A percentile compares a stretch with the other conserved stretches of the same genome.
Evolutionary conservation across 768 basidiomycete species (phyloP).

Genomic region (Xerocomellus intermedius): DNA sequence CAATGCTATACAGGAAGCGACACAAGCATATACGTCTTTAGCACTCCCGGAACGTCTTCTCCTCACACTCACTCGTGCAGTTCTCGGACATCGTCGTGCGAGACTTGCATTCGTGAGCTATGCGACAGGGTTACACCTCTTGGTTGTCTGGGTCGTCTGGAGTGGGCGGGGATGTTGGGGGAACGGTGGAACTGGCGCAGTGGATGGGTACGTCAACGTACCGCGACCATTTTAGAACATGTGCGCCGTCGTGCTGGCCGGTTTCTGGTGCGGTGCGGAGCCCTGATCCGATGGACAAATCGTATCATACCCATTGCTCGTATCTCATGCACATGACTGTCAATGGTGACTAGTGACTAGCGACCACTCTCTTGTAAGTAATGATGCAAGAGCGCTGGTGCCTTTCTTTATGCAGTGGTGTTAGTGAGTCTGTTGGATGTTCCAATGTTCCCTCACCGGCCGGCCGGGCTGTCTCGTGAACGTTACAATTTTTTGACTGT

Average conservation of each 20-base stretch:
- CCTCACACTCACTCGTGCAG: slow-evolving; percentile 77
- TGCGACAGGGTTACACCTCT: slow-evolving; percentile 73
- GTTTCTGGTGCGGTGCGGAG: background rate
- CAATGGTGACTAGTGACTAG: too few relatives aligned
- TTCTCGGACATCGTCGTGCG: slow-evolving; percentile 88
- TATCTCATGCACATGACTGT: background rate
- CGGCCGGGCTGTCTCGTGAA: too few relatives aligned
- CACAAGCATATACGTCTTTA: slow-evolving; percentile 86
- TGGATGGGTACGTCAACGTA: slow-evolving; percentile 7
- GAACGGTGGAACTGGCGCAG: slow-evolving; percentile 35
- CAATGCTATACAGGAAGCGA: slow-evolving; percentile 70
- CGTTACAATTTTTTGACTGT: too few relatives aligned
- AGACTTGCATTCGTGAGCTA: slow-evolving; percentile 88
- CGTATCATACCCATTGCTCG: background rate
- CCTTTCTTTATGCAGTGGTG: too few relatives aligned
- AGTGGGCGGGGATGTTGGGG: slow-evolving; percentile 62
- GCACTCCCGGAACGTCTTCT: slow-evolving; percentile 91
- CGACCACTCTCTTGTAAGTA: too few relatives aligned
- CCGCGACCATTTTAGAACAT: slow-evolving; percentile 17
- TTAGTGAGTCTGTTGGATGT: too few relatives aligned
- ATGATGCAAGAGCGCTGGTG: too few relatives aligned
- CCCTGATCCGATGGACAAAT: too few relatives aligned
- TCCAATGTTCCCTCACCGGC: too few relatives aligned
- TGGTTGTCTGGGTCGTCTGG: slow-evolving; percentile 70
- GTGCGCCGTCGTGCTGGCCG: background rate